These are phyloP conservation scores for Suhomyces bolitotheri DNA, from an alignment of 1,139 yeast species.

Conservation along the genomic window DNA sequence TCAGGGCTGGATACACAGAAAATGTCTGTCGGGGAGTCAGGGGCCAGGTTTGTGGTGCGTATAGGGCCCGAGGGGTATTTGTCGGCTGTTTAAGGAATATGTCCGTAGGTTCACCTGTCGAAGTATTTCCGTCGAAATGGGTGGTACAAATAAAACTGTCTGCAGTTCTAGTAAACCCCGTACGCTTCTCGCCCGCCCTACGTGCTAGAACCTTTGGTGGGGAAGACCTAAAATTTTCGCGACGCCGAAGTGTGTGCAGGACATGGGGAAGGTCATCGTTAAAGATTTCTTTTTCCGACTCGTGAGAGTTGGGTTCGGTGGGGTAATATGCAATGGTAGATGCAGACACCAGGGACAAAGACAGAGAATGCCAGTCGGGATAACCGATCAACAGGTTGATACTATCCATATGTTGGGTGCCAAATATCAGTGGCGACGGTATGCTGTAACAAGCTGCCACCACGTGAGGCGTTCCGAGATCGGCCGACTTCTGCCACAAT, in stretches of 20 bases:
- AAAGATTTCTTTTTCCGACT: constrained; percentile 7
- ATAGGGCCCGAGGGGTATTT: no score
- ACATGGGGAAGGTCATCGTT: constrained; percentile 13
- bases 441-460: neutral
- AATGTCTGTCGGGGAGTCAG: no score
- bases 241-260: constrained; percentile 9
- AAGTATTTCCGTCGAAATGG: no score
- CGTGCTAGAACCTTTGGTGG: constrained; percentile 11
- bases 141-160: no score
- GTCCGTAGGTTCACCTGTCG: no score
- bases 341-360: neutral
- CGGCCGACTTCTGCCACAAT: neutral
- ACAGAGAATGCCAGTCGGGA: neutral
- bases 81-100: no score
- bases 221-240: constrained; percentile 13
- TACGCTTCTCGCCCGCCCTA: constrained; percentile 9
- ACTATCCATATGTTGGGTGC: neutral
- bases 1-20: no score
- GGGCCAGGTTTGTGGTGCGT: no score
- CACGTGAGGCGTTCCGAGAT: neutral
- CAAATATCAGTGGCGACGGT: neutral
- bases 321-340: neutral
- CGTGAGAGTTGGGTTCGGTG: neutral
- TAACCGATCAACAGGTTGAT: neutral
- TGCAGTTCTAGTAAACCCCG: constrained; percentile 6